Conservation (phyloP, 441 rosid genomes). For the Hura crepitans region DNA sequence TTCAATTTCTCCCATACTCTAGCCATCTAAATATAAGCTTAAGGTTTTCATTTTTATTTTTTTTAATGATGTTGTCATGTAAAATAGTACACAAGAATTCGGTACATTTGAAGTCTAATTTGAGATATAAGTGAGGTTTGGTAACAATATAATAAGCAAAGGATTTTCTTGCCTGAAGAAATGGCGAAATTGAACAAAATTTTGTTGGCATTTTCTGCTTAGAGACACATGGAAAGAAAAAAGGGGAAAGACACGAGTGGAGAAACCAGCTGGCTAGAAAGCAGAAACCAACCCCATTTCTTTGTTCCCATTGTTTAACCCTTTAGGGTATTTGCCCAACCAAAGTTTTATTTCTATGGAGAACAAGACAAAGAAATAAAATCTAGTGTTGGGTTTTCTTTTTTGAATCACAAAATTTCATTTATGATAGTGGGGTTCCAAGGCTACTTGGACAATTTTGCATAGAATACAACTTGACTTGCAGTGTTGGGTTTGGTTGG, state of each 20-base stretch:
- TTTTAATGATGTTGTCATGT: neutral
- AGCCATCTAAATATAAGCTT: too few relatives aligned
- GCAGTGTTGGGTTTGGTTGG: neutral
- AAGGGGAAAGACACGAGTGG: slow-evolving; percentile 36
- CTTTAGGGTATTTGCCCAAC: slow-evolving; percentile 7
- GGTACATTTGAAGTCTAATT: too few relatives aligned
- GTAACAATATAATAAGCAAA: neutral
- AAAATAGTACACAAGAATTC: too few relatives aligned
- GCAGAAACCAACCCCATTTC: slow-evolving; percentile 25
- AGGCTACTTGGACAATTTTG: neutral
- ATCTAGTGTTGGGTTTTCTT: slow-evolving; percentile 22
- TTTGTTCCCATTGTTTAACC: neutral
- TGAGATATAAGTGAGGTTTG: neutral
- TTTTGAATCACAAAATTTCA: too few relatives aligned
- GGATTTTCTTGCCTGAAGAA: neutral
- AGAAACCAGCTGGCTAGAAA: slow-evolving; percentile 43
- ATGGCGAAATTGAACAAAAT: neutral
- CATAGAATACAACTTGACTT: neutral
- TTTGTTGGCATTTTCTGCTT: slow-evolving; percentile 23
- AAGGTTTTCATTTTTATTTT: neutral
- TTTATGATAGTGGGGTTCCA: too few relatives aligned
- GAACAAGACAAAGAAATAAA: slow-evolving; percentile 18
- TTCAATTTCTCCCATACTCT: too few relatives aligned
- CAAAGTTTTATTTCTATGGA: slow-evolving; percentile 9
- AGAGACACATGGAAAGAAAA: slow-evolving; percentile 25